Conservation (phyloP, 2,329 filamentous ascomycete species). For the Aspergillus quadricinctus region DNA sequence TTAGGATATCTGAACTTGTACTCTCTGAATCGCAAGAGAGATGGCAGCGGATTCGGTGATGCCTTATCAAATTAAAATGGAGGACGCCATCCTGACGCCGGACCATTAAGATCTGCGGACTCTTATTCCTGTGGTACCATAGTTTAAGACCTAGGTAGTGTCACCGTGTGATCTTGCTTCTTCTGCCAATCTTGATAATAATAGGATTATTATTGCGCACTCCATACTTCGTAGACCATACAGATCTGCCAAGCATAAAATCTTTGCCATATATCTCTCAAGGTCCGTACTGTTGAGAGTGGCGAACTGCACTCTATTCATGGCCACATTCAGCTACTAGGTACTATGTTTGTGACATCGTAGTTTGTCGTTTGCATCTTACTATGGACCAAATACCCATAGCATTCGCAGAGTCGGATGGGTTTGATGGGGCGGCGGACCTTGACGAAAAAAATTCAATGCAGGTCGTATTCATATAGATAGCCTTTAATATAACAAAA, state of each 20-base stretch:
- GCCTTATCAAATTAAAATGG: too few relatives aligned
- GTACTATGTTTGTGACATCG: not conserved
- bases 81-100: too few relatives aligned
- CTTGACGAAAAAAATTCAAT: not conserved
- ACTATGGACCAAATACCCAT: not conserved
- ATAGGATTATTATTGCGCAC: not conserved
- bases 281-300: not conserved
- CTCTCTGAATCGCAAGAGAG: too few relatives aligned
- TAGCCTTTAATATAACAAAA: not conserved
- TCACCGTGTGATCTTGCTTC: too few relatives aligned
- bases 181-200: not conserved
- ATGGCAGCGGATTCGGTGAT: too few relatives aligned
- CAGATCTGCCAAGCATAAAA: not conserved
- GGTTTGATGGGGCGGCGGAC: not conserved
- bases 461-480: not conserved
- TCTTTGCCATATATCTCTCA: too few relatives aligned
- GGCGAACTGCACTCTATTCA: not conserved
- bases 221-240: not conserved
- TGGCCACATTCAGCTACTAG: not conserved
- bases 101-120: too few relatives aligned
- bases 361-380: not conserved
- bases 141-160: too few relatives aligned
- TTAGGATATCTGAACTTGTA: too few relatives aligned
- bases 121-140: too few relatives aligned
- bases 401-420: not conserved